A percentile compares a stretch with the other conserved stretches of the same genome.
Conservation (phyloP, 2,329 filamentous ascomycete species). For the Arthrobotrys sinensis region DNA sequence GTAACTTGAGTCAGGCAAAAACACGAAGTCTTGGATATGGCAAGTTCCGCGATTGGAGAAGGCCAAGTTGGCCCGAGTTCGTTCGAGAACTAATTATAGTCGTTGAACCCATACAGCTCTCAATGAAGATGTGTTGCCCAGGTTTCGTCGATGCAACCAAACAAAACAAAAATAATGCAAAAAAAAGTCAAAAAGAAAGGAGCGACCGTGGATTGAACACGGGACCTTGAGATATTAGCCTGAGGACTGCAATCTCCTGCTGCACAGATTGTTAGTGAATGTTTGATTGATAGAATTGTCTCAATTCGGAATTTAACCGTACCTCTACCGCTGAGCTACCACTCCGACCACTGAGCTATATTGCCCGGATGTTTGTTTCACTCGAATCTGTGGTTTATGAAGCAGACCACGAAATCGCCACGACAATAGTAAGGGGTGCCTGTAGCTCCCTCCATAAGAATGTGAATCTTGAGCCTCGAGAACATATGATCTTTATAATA, state of each 20-base stretch:
- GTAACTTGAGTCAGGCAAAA: too few species aligned
- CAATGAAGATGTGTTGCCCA: too few species aligned
- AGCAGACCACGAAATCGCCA: background rate
- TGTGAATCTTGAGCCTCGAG: too few species aligned
- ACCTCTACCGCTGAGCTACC: conserved; percentile 24
- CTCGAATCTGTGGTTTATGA: background rate
- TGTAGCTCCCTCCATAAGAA: too few species aligned
- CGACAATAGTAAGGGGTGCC: too few species aligned
- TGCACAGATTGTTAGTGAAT: conserved; percentile 24
- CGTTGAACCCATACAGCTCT: too few species aligned
- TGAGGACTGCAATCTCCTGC: conserved; percentile 34
- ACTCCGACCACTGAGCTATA: conserved; percentile 23
- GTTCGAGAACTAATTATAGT: too few species aligned
- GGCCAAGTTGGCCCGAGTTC: too few species aligned
- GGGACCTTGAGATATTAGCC: conserved; percentile 23
- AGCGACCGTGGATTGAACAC: conserved; percentile 26
- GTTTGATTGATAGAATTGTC: background rate
- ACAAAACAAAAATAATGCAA: background rate
- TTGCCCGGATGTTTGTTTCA: conserved; percentile 1
- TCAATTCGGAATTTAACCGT: background rate
- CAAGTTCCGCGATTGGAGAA: too few species aligned
- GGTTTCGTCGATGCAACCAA: too few species aligned
- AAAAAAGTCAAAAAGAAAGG: conserved; percentile 6
- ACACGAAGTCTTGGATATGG: too few species aligned
- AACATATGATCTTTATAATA: too few species aligned